A percentile compares a stretch with the other conserved stretches of the same genome.
Conservation (phyloP, 495 filamentous ascomycete genomes). For the Penicillium pulvis region DNA sequence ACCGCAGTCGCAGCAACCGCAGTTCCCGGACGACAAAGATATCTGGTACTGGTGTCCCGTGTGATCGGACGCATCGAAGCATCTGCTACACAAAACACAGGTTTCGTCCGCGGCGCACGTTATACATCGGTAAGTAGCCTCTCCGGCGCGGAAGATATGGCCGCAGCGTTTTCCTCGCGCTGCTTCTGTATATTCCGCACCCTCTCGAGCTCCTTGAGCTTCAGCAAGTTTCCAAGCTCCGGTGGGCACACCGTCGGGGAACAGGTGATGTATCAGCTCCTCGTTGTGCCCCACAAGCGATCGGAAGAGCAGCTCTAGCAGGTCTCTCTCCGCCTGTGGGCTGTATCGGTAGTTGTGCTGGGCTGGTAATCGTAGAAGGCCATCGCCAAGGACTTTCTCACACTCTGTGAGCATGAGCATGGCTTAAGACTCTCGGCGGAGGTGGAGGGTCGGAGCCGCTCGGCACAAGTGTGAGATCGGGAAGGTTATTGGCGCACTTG, state of each 20-base stretch:
- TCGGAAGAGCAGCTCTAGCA: conserved; percentile 80
- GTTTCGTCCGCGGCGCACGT: conserved; percentile 90
- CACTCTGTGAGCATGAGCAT: conserved; percentile 63
- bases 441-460: conserved; percentile 11
- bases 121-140: conserved; percentile 90
- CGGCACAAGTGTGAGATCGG: conserved; percentile 11
- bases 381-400: conserved; percentile 75
- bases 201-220: conserved; percentile 89
- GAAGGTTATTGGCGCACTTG: conserved; percentile 23
- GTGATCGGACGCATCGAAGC: conserved; percentile 94
- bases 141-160: conserved; percentile 91
- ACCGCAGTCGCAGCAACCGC: conserved; percentile 95
- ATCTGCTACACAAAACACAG: conserved; percentile 83
- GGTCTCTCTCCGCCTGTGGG: conserved; percentile 63
- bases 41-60: conserved; percentile 90
- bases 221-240: conserved; percentile 74
- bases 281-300: conserved; percentile 74
- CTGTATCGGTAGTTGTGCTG: conserved; percentile 72
- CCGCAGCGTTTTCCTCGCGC: conserved; percentile 95
- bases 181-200: conserved; percentile 90
- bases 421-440: conserved; percentile 18
- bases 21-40: conserved; percentile 81
- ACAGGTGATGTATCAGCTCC: conserved; percentile 74
- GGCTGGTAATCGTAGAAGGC: conserved; percentile 71
- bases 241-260: conserved; percentile 69